A percentile compares a stretch with the other conserved stretches of the same genome.
Evolutionary conservation across 108 stramenopile genomes (phyloP).

Genomic region (Fistulifera solaris): DNA sequence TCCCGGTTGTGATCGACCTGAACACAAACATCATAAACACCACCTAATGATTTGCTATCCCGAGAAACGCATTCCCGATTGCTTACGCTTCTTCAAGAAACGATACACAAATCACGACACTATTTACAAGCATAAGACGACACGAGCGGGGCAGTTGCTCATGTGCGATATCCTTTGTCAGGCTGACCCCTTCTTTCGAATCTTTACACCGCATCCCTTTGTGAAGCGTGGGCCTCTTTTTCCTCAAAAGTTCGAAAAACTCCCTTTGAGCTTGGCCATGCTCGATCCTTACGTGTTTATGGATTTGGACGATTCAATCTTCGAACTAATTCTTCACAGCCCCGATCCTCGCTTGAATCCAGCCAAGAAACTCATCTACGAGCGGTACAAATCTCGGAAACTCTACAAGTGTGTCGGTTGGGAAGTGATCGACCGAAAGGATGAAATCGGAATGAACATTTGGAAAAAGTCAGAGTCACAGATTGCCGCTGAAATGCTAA

Average conservation of each 20-base stretch:
- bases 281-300: conserved; percentile 31
- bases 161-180: conserved; percentile 59
- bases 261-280: conserved; percentile 64
- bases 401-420: conserved; percentile 44
- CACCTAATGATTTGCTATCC: conserved; percentile 87
- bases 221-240: not conserved
- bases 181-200: conserved; percentile 60
- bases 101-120: conserved; percentile 61
- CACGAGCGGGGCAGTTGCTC: conserved; percentile 59
- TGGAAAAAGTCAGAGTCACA: conserved; percentile 13
- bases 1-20: conserved; percentile 20
- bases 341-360: conserved; percentile 16
- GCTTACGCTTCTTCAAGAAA: conserved; percentile 59
- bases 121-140: conserved; percentile 83
- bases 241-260: conserved; percentile 5
- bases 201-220: conserved; percentile 3
- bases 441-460: conserved; percentile 8
- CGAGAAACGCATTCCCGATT: conserved; percentile 52
- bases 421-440: conserved; percentile 6
- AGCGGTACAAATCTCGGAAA: conserved; percentile 32
- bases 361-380: conserved; percentile 38
- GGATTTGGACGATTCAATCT: conserved; percentile 43
- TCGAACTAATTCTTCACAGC: conserved; percentile 39
- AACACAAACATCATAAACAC: conserved; percentile 9
- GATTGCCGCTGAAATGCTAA: conserved; percentile 11